Conservation (phyloP, 768 basidiomycete species). For the Russula vinacea region DNA sequence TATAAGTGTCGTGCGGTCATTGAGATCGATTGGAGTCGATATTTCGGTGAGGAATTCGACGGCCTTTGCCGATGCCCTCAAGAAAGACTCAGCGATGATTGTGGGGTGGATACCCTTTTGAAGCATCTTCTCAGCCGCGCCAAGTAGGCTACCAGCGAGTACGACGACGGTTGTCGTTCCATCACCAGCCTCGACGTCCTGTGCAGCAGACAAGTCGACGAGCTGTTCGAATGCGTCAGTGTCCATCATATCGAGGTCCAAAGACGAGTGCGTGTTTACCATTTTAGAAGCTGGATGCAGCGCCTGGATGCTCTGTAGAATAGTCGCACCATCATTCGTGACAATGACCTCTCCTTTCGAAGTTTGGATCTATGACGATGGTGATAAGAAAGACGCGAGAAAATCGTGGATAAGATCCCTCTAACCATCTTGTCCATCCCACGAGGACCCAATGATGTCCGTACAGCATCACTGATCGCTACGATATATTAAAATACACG, state of each 20-base stretch:
- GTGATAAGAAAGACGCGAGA: slow-evolving; percentile 11
- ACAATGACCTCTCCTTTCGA: slow-evolving; percentile 95
- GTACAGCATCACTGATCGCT: slow-evolving; percentile 97
- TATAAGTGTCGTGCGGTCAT: slow-evolving; percentile 78
- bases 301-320: slow-evolving; percentile 94
- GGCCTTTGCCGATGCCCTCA: slow-evolving; percentile 86
- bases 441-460: slow-evolving; percentile 92
- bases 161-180: slow-evolving; percentile 98
- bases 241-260: background rate
- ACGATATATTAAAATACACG: slow-evolving; percentile 12
- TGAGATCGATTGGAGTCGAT: slow-evolving; percentile 87
- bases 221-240: slow-evolving; percentile 51
- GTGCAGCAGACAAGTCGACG: slow-evolving; percentile 95
- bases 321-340: slow-evolving; percentile 98
- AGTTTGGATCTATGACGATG: slow-evolving; percentile 78
- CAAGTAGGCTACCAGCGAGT: slow-evolving; percentile 86
- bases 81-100: slow-evolving; percentile 93
- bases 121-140: slow-evolving; percentile 95
- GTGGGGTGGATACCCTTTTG: slow-evolving; percentile 97
- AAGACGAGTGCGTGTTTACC: slow-evolving; percentile 45
- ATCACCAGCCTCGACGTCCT: slow-evolving; percentile 98
- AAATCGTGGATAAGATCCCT: slow-evolving; percentile 1
- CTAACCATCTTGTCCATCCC: slow-evolving; percentile 99
- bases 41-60: slow-evolving; percentile 93
- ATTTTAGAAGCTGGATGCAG: slow-evolving; percentile 98